Evolutionary conservation across 768 basidiomycete species (phyloP).

Genomic region (Gelatoporia subvermispora): DNA sequence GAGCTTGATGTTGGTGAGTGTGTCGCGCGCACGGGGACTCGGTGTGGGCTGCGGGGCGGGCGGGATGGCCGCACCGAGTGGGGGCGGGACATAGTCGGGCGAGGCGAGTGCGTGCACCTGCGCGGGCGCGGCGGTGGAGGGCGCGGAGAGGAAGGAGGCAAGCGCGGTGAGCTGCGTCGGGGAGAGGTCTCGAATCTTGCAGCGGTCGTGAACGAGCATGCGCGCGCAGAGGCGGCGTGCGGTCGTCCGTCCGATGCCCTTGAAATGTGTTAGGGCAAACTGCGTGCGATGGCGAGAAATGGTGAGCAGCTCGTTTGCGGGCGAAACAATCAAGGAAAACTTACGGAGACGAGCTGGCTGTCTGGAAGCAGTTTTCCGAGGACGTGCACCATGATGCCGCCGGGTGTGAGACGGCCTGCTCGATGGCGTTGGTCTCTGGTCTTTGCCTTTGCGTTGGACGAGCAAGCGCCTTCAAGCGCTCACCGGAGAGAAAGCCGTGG

Average conservation of each 20-base stretch:
- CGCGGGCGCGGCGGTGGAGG: slow-evolving; percentile 65
- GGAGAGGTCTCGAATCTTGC: slow-evolving; percentile 76
- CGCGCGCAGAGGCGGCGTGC: slow-evolving; percentile 85
- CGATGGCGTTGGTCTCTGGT: too few relatives aligned
- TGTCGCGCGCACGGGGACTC: slow-evolving; percentile 37
- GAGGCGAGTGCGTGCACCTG: slow-evolving; percentile 64
- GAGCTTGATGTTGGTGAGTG: slow-evolving; percentile 70
- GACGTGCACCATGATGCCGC: slow-evolving; percentile 67
- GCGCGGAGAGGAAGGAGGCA: slow-evolving; percentile 92
- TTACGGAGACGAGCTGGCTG: slow-evolving; percentile 70
- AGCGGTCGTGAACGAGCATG: slow-evolving; percentile 84
- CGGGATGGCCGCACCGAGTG: slow-evolving; percentile 32
- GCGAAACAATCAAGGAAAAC: not conserved
- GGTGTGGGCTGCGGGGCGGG: slow-evolving; percentile 17
- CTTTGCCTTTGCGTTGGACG: too few relatives aligned
- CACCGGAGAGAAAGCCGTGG: too few relatives aligned
- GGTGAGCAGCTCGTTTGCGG: not conserved
- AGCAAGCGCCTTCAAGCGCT: too few relatives aligned
- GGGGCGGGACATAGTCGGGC: slow-evolving; percentile 44
- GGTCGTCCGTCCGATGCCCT: slow-evolving; percentile 76
- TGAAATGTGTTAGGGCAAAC: slow-evolving; percentile 89
- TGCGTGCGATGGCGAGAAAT: slow-evolving; percentile 37
- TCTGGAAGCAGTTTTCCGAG: slow-evolving; percentile 83
- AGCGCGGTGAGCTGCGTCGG: slow-evolving; percentile 86
- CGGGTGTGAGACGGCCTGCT: too few relatives aligned